phyloP scores from a whole-genome alignment of 2,329 filamentous ascomycete genomes.

The Fusarium pininemorale region DNA sequence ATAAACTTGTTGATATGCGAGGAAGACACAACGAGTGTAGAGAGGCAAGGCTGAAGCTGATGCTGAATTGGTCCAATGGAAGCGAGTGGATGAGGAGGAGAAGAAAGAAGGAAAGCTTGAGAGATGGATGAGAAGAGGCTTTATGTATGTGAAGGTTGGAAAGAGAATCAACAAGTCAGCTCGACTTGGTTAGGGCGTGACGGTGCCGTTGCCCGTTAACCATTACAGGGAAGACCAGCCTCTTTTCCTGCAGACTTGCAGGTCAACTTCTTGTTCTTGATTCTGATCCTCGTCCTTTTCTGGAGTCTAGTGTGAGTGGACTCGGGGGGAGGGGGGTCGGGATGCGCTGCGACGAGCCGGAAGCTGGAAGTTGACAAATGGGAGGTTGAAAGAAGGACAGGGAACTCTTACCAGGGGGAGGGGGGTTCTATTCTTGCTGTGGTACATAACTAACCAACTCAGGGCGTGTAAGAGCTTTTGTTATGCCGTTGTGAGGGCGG shows the following conservation, averaged over 20 bases:
- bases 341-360: slow-evolving; percentile 37
- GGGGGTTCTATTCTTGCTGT: not conserved
- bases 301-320: slow-evolving; percentile 11
- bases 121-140: slow-evolving; percentile 34
- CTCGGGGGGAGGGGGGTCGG: slow-evolving; percentile 14
- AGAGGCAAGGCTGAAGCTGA: slow-evolving; percentile 13
- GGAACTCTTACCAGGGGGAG: not conserved
- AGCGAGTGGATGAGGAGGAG: slow-evolving; percentile 47
- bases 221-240: slow-evolving; percentile 21
- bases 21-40: slow-evolving; percentile 44
- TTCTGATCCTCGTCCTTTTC: slow-evolving; percentile 2
- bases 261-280: slow-evolving; percentile 20
- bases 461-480: not conserved
- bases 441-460: not conserved
- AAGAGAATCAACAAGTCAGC: not conserved
- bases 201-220: slow-evolving; percentile 6
- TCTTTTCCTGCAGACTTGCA: slow-evolving; percentile 6
- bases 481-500: slow-evolving; percentile 13
- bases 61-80: slow-evolving; percentile 29
- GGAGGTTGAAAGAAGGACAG: slow-evolving; percentile 14
- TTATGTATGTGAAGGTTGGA: slow-evolving; percentile 44
- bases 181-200: not conserved
- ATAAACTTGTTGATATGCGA: slow-evolving; percentile 8
- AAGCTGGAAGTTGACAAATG: slow-evolving; percentile 15
- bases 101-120: slow-evolving; percentile 10